These are phyloP conservation scores for Bathelium albidoporum DNA, from an alignment of 495 filamentous ascomycete genomes.

Conservation along the genomic window DNA sequence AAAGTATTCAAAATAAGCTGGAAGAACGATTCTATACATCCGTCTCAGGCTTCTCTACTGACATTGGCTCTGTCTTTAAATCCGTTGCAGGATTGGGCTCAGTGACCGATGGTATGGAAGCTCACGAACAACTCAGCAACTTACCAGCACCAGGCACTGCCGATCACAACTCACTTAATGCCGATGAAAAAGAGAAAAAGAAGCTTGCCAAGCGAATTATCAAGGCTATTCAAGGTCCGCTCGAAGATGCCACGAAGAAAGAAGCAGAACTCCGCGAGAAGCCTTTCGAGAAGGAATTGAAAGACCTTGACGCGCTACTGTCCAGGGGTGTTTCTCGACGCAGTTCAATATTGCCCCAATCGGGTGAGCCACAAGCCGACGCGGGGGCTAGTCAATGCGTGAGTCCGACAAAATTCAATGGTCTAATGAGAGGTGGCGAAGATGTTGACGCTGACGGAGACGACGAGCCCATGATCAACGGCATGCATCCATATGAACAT, in stretches of 20 bases:
- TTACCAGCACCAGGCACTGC: slow-evolving; percentile 32
- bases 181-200: slow-evolving; percentile 55
- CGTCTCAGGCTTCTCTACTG: slow-evolving; percentile 59
- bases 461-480: neutral
- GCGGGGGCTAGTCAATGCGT: neutral
- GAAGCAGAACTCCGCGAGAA: slow-evolving; percentile 68
- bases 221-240: slow-evolving; percentile 61
- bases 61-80: slow-evolving; percentile 61
- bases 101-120: slow-evolving; percentile 42
- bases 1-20: slow-evolving; percentile 52
- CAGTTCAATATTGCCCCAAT: neutral
- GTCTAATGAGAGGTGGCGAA: neutral
- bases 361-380: slow-evolving; percentile 1
- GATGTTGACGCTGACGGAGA: neutral
- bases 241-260: slow-evolving; percentile 66
- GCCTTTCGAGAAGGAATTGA: slow-evolving; percentile 56
- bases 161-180: slow-evolving; percentile 38
- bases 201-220: slow-evolving; percentile 74
- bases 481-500: slow-evolving; percentile 1
- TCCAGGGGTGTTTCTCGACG: neutral
- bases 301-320: slow-evolving; percentile 57
- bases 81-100: slow-evolving; percentile 50
- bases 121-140: slow-evolving; percentile 44
- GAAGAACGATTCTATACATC: slow-evolving; percentile 65
- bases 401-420: neutral